These are phyloP conservation scores for Coniophora puteana DNA, from an alignment of 1,284 basidiomycete species.

Conservation along the genomic window DNA sequence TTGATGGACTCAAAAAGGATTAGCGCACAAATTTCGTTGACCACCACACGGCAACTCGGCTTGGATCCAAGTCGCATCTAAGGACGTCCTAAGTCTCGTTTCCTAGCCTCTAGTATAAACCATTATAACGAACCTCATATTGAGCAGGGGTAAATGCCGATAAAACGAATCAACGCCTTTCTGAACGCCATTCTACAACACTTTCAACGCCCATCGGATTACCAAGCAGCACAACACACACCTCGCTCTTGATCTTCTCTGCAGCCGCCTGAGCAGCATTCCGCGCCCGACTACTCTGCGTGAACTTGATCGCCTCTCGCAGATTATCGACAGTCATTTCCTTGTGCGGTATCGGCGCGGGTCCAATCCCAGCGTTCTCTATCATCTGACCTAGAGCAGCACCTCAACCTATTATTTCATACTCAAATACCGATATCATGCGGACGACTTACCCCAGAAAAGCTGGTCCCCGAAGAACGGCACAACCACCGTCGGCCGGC, in stretches of 20 bases:
- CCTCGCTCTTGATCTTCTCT: conserved; percentile 50
- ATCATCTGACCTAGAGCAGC: conserved; percentile 47
- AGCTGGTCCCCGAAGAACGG: conserved; percentile 72
- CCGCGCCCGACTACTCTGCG: conserved; percentile 40
- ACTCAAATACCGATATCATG: background rate
- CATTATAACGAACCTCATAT: conserved; percentile 41
- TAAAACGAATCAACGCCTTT: conserved; percentile 56
- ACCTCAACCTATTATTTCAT: background rate
- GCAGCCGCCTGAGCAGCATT: conserved; percentile 48
- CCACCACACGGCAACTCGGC: conserved; percentile 55
- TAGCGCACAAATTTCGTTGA: conserved; percentile 41
- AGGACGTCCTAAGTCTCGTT: background rate
- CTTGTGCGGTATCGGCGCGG: conserved; percentile 54
- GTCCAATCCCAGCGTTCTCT: conserved; percentile 60
- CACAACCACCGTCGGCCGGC: conserved; percentile 61
- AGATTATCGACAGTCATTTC: conserved; percentile 49
- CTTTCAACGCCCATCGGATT: background rate
- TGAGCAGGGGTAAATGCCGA: conserved; percentile 54
- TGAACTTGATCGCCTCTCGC: conserved; percentile 47
- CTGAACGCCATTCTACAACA: conserved; percentile 42
- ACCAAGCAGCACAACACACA: conserved; percentile 18
- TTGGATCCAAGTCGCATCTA: conserved; percentile 53
- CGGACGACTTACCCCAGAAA: conserved; percentile 35
- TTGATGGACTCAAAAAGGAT: background rate
- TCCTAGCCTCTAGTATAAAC: background rate